phyloP scores from a whole-genome alignment of 805 yeast genomes.

The Metschnikowia kunwiensis region DNA sequence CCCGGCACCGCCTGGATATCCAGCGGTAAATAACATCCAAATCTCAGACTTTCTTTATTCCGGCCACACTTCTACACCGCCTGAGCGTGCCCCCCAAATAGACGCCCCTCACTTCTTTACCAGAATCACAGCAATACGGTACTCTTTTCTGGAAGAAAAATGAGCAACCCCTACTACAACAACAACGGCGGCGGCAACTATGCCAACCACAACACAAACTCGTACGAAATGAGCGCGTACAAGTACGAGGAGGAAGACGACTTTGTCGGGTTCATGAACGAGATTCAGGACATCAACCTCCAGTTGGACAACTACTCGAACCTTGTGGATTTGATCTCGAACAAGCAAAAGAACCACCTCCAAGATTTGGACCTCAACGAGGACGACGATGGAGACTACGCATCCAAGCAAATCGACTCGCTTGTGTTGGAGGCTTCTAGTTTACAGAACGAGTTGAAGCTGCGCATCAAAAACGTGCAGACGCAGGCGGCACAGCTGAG shows the following conservation, averaged over 20 bases:
- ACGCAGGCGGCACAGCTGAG: constrained; percentile 52
- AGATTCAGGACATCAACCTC: constrained; percentile 57
- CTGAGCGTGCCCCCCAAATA: not conserved
- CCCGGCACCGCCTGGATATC: not conserved
- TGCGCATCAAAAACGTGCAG: constrained; percentile 74
- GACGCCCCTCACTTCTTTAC: not conserved
- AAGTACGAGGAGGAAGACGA: constrained; percentile 43
- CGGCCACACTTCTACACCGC: not conserved
- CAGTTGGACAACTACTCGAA: constrained; percentile 69
- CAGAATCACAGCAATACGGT: too few relatives aligned
- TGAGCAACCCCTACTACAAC: constrained; percentile 37
- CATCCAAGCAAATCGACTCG: constrained; percentile 73
- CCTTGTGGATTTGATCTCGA: constrained; percentile 65
- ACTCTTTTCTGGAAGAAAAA: too few relatives aligned
- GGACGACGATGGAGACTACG: constrained; percentile 47
- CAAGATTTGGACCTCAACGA: constrained; percentile 71
- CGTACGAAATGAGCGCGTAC: constrained; percentile 17
- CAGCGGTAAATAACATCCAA: too few relatives aligned
- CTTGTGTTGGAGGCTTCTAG: constrained; percentile 75
- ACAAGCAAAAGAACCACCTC: constrained; percentile 65
- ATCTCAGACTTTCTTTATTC: not conserved
- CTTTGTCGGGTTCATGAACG: constrained; percentile 64
- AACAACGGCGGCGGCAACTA: constrained; percentile 6
- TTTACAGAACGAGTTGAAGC: constrained; percentile 71
- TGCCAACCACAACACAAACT: constrained; percentile 5